These are phyloP conservation scores for Neohortaea acidophila DNA, from an alignment of 495 filamentous ascomycete species.

Conservation along the genomic window DNA sequence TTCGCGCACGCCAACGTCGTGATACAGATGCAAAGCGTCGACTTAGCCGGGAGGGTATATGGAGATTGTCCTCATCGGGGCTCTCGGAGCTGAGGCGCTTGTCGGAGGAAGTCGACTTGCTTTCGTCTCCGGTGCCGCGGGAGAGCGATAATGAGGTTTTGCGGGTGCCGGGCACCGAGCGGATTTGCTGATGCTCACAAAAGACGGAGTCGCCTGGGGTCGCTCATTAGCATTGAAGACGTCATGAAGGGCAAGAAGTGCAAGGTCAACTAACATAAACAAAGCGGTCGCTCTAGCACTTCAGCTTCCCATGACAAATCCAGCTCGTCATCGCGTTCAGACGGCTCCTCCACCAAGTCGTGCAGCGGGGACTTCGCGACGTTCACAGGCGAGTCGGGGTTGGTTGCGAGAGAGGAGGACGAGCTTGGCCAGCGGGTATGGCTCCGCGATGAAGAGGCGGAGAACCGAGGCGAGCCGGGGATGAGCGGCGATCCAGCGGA, in stretches of 20 bases:
- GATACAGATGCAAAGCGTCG: too few relatives aligned
- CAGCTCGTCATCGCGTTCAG: conserved; percentile 9
- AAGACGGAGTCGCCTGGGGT: conserved; percentile 13
- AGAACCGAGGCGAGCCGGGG: conserved; percentile 42
- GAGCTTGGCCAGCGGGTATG: conserved; percentile 48
- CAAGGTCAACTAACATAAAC: too few relatives aligned
- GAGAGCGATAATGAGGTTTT: too few relatives aligned
- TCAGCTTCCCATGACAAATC: background rate
- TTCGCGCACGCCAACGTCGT: too few relatives aligned
- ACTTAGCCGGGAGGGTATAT: too few relatives aligned
- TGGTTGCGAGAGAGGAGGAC: conserved; percentile 44
- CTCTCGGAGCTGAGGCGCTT: too few relatives aligned
- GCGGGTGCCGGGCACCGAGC: too few relatives aligned
- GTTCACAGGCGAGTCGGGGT: conserved; percentile 30
- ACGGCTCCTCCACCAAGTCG: conserved; percentile 16
- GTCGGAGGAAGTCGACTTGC: too few relatives aligned
- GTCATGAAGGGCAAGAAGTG: too few relatives aligned
- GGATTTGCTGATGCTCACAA: conserved; percentile 14
- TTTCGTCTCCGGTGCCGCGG: too few relatives aligned
- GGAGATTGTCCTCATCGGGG: too few relatives aligned
- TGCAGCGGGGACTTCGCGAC: conserved; percentile 10
- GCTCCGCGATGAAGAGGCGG: conserved; percentile 40
- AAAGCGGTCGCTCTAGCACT: too few relatives aligned
- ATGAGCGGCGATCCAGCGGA: conserved; percentile 45
- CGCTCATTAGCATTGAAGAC: background rate